These are phyloP conservation scores for Rhizopogon vulgaris DNA, from an alignment of 768 basidiomycete species.

Conservation along the genomic window DNA sequence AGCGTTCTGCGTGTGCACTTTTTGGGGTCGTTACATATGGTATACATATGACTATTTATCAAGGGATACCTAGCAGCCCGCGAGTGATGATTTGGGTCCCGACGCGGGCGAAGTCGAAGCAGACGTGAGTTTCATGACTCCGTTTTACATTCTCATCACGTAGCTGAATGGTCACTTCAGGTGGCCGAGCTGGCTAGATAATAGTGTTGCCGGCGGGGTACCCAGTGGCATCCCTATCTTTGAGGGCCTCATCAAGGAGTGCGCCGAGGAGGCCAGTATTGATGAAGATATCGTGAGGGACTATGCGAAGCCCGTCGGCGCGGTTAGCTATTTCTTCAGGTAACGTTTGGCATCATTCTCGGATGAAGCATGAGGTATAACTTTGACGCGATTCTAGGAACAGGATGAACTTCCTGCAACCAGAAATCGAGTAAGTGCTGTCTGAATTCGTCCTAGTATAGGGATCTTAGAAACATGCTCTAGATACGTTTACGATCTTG, in stretches of 20 bases:
- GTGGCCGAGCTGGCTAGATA: constrained; percentile 85
- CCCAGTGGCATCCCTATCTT: constrained; percentile 68
- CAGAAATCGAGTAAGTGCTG: constrained; percentile 68
- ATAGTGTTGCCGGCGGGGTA: constrained; percentile 89
- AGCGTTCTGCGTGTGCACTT: constrained; percentile 80
- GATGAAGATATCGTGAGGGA: constrained; percentile 55
- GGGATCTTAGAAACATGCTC: background rate
- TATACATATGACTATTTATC: constrained; percentile 80
- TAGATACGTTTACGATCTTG: constrained; percentile 83
- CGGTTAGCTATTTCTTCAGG: constrained; percentile 79
- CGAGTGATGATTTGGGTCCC: constrained; percentile 78
- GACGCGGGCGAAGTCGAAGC: constrained; percentile 78
- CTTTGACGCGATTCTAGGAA: constrained; percentile 48
- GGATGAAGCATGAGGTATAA: background rate
- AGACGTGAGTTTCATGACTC: constrained; percentile 54
- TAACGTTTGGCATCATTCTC: constrained; percentile 15
- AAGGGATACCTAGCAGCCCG: constrained; percentile 29
- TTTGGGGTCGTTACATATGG: constrained; percentile 92
- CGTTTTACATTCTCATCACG: background rate
- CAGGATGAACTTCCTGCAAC: constrained; percentile 58
- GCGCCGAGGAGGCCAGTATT: constrained; percentile 89
- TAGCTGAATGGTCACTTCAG: constrained; percentile 26
- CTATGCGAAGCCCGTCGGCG: constrained; percentile 56
- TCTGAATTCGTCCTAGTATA: background rate
- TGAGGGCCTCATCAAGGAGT: constrained; percentile 82